Percentiles rank a stretch among this genome's conserved stretches.
These are phyloP conservation scores for Lichina pygmaea DNA, from an alignment of 495 filamentous ascomycete genomes.

Conservation along the genomic window DNA sequence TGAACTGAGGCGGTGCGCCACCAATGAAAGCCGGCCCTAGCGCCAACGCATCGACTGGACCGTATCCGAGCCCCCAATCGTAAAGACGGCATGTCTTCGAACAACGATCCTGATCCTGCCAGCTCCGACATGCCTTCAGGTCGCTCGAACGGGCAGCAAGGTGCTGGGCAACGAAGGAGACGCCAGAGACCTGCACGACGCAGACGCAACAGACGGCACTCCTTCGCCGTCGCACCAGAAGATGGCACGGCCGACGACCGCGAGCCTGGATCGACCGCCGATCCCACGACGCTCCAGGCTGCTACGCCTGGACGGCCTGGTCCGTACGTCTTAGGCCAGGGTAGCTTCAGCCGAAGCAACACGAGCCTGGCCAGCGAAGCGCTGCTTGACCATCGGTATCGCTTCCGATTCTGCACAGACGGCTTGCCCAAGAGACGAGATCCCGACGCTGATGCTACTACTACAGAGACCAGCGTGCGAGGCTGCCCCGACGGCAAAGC, in stretches of 20 bases:
- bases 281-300: slow-evolving; percentile 2
- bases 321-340: slow-evolving; percentile 28
- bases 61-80: too few relatives aligned
- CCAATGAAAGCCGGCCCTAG: too few relatives aligned
- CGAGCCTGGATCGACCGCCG: not conserved
- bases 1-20: too few relatives aligned
- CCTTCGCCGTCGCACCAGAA: slow-evolving; percentile 2
- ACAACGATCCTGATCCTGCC: too few relatives aligned
- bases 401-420: not conserved
- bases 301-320: slow-evolving; percentile 8
- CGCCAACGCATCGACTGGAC: too few relatives aligned
- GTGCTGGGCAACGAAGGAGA: not conserved
- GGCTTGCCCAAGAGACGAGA: not conserved
- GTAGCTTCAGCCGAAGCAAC: slow-evolving; percentile 25
- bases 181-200: not conserved
- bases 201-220: slow-evolving; percentile 5
- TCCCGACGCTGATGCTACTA: not conserved
- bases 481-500: slow-evolving; percentile 41
- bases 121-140: not conserved
- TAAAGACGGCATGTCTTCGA: too few relatives aligned
- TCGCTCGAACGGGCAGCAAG: not conserved
- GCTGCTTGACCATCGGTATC: slow-evolving; percentile 47
- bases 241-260: not conserved
- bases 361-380: slow-evolving; percentile 64
- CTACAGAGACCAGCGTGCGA: slow-evolving; percentile 36